Base-by-base conservation (phyloP, 805 yeast genomes). In the Myxozyma vanderwaltii region DNA sequence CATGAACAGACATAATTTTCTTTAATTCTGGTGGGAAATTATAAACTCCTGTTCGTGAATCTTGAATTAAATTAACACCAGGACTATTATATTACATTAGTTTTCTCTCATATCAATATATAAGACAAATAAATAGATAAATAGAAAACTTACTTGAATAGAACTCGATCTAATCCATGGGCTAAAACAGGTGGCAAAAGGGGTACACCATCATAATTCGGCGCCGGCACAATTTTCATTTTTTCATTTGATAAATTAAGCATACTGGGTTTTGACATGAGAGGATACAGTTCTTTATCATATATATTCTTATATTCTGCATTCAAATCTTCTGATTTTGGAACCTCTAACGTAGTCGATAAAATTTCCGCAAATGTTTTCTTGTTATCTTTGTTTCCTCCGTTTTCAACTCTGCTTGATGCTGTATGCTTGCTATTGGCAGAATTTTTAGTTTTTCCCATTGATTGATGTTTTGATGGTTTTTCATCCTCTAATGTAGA, bases 31-130 rank as follows among this genome's bases (percentile, higher is more conserved):
- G 83, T 7, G 83, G 75, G 70, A 88, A 91, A 70, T 90, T 89
- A 72, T 79, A 85, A 1, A 84, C 85, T 48, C 85, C 78, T 0
- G 96, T 83, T 59, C 97, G 77, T 19, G 91, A 86, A 72, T 91
- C 97, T 68, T 83, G 84, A 33, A 88, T 72, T 60, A 81, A 85
- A 66, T 91, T 96, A 1, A 89, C 86, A 0, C 81, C 95, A 0
- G 96, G 96, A 31, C 86, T 84, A 51, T 23, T 21, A 15, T 2
- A 38, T 19, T n/a, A 38, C 23, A 15, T 38, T n/a, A n/a, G n/a
- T n/a, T n/a, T n/a, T n/a, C n/a, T n/a, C n/a, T n/a, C n/a, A n/a
- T n/a, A n/a, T n/a, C n/a, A n/a, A n/a, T n/a, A n/a, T n/a, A n/a
- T n/a, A n/a, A n/a, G n/a, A n/a, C n/a, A n/a, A n/a, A n/a, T n/a